Base-by-base conservation (phyloP, 176 grass and related monocot genomes). In the Elaeis guineensis region DNA sequence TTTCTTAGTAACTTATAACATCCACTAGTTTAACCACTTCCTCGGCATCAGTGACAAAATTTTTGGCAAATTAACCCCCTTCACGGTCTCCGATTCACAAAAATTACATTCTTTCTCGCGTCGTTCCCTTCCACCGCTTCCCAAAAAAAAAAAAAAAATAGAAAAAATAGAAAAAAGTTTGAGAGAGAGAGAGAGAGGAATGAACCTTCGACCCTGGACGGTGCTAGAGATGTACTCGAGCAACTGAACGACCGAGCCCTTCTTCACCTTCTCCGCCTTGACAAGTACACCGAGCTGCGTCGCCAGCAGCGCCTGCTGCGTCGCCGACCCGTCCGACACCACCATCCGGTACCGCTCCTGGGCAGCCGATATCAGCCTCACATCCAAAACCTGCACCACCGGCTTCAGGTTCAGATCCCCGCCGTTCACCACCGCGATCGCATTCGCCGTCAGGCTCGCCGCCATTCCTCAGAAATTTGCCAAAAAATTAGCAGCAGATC, bases 381-480 rank as follows among this genome's bases (percentile, higher is more conserved):
- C 6, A 6, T 97, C 63, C 57, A 97, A n/a, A 54, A 92, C 56
- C 87, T 91, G 80, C 24, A 92, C 59, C 25, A 89, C 52, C 51
- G 87, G 87, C 70, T 75, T 78, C 59, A 91, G 72, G 71, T 89
- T 62, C 39, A 62, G 54, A 72, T 97, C 72, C 22, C 84, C 87
- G 28, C 59, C 74, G 52, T 78, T 75, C 35, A 61, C 66, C 57
- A 65, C 52, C 19, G 35, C 16, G 72, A 97, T 80, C 55, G 78
- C 93, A 70, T 79, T 82, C 8, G 54, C 67, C 8, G 87, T 97
- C 70, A 91, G 76, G 73, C 52, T 70, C 62, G 26, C 79, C 28
- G 63, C 19, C 75, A 75, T 75, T n/a, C 63, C 44, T 16, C 1
- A 18, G 20, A 18, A 28, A 53, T 16, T 12, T 25, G 24, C 17